Percentiles rank a stretch among this genome's conserved stretches.
These are phyloP conservation scores for Warburgia ugandensis DNA, from an alignment of 164 flowering plant genomes.

Conservation along the genomic window DNA sequence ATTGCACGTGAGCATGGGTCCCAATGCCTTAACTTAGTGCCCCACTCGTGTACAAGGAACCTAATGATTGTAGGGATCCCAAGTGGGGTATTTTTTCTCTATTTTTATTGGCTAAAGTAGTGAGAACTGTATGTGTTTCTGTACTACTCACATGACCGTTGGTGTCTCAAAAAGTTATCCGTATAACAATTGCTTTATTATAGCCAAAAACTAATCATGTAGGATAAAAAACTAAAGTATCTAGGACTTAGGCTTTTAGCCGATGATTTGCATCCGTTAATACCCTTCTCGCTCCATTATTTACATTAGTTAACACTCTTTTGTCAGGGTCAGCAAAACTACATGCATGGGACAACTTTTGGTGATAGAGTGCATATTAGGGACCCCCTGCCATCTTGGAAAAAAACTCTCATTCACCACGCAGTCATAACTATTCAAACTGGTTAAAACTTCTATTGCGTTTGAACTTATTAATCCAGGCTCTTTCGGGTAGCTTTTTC, in stretches of 20 bases:
- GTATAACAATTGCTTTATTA: neutral
- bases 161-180: constrained; percentile 6
- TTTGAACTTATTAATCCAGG: too few species aligned
- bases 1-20: constrained; percentile 16
- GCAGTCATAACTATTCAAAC: too few species aligned
- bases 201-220: constrained; percentile 3
- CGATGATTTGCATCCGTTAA: neutral
- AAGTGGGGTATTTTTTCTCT: neutral
- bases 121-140: neutral
- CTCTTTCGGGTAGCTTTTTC: too few species aligned
- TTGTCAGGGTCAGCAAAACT: too few species aligned
- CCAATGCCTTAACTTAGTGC: constrained; percentile 4
- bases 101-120: too few species aligned
- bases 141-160: neutral
- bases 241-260: neutral
- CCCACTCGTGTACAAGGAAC: constrained; percentile 17
- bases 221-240: neutral
- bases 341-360: too few species aligned
- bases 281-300: too few species aligned
- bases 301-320: too few species aligned
- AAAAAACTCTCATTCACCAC: too few species aligned
- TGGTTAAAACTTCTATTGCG: too few species aligned
- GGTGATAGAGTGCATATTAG: too few species aligned
- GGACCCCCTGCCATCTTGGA: too few species aligned
- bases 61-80: constrained; percentile 15